phyloP scores from a whole-genome alignment of 2,329 filamentous ascomycete species.

The Neopestalotiopsis rosae region DNA sequence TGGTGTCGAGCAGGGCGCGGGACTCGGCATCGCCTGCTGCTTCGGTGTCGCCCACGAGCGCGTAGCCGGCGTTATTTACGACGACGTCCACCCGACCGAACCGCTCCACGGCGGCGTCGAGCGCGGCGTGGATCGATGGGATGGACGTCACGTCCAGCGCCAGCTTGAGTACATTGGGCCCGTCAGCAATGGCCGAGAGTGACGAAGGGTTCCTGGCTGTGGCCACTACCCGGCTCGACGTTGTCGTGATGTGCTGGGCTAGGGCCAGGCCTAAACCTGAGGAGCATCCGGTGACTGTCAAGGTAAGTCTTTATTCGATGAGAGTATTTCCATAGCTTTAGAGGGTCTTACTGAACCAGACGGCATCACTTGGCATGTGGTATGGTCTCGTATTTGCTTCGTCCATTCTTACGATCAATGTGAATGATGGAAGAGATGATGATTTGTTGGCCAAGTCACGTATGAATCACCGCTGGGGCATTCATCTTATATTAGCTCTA shows the following conservation, averaged over 20 bases:
- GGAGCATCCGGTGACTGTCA: constrained; percentile 37
- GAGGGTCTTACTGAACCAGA: constrained; percentile 33
- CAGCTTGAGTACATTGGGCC: constrained; percentile 46
- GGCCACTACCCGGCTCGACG: constrained; percentile 31
- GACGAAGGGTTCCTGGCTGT: constrained; percentile 43
- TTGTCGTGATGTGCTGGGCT: constrained; percentile 28
- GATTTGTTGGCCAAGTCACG: background rate
- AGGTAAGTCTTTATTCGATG: background rate
- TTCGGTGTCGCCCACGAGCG: constrained; percentile 35
- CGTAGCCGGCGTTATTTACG: constrained; percentile 40
- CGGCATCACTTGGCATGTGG: constrained; percentile 30
- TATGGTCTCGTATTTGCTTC: constrained; percentile 21
- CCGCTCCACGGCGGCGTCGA: constrained; percentile 35
- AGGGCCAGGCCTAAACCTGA: constrained; percentile 35
- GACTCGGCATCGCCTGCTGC: constrained; percentile 37
- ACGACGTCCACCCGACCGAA: constrained; percentile 43
- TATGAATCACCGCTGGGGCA: background rate
- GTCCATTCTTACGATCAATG: background rate
- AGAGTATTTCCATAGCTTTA: no score
- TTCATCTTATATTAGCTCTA: background rate
- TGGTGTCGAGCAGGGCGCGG: constrained; percentile 44
- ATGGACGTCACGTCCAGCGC: constrained; percentile 52
- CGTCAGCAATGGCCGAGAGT: constrained; percentile 46
- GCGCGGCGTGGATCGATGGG: constrained; percentile 39
- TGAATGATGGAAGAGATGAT: background rate